Base-by-base conservation (phyloP, 2,329 filamentous ascomycete genomes). In the Phialemoniopsis sp. region DNA sequence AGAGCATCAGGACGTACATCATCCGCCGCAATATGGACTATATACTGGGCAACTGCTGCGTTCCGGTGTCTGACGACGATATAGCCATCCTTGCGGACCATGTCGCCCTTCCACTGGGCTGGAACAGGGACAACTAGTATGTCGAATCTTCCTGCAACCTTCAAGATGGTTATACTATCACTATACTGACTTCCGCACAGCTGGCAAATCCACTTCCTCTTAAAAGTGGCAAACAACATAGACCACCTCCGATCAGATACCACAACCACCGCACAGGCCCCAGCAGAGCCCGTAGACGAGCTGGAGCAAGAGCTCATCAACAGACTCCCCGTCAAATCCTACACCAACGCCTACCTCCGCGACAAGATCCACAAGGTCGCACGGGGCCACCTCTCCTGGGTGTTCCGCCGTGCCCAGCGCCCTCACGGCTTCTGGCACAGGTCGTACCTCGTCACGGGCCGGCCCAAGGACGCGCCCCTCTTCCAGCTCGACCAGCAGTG, bases 401-500 rank as follows among this genome's bases (percentile, higher is more conserved):
- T 51, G 1, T 51, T 50, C 19, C 26, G 32, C n/a, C 34, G 18
- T 13, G 47, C 44, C 40, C 36, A 39, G 37, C 37, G 37, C 2
- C 37, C 30, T 15, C 3, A 46, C 30, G 13, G 35, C 32, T 50
- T 44, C 32, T 51, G 49, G 49, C 42, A 46, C 26, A 40, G 49
- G 4, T 51, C 49, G 4, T 51, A 51, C 29, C 32, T 51, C 14
- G 40, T 46, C 21, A 49, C 40, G 8, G 49, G 49, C 4, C 32
- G 31, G 19, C 47, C 47, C 26, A 51, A 50, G 36, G 47, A 51
- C 14, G 40, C 38, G 16, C 13, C 30, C 13, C 44, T 48, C 4
- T 51, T 49, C 32, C 47, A 51, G 32, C 41, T 48, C 8, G 49
- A 51, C 31, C 49, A 49, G 21, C 49, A 51, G 29, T 43, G 43